These are phyloP conservation scores for Coemansia sp. DNA, from an alignment of 192 early-diverging fungal species.

Conservation along the genomic window DNA sequence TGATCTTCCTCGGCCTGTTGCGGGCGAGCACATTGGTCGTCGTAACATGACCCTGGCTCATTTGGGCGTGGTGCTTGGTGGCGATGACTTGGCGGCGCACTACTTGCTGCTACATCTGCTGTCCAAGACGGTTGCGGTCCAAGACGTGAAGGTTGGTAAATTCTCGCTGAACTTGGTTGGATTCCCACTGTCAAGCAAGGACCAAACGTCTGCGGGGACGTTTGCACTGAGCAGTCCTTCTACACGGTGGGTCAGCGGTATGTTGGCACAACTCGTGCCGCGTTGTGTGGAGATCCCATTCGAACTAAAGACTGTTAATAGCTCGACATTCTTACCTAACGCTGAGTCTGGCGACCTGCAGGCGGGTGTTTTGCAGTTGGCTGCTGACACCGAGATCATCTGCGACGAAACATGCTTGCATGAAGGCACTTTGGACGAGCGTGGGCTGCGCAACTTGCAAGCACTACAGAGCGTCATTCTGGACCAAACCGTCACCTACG, in stretches of 20 bases:
- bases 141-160: constrained; percentile 64
- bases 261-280: constrained; percentile 56
- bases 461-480: constrained; percentile 61
- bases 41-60: constrained; percentile 42
- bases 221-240: constrained; percentile 35
- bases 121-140: constrained; percentile 50
- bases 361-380: constrained; percentile 67
- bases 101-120: constrained; percentile 68
- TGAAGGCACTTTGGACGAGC: constrained; percentile 67
- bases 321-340: constrained; percentile 57
- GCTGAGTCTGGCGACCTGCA: constrained; percentile 57
- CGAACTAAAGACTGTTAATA: constrained; percentile 62
- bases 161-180: constrained; percentile 67
- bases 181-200: constrained; percentile 22
- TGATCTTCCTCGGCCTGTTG: not conserved
- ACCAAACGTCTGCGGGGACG: not conserved
- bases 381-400: constrained; percentile 58
- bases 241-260: constrained; percentile 30
- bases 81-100: constrained; percentile 67
- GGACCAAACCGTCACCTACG: constrained; percentile 63
- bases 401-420: constrained; percentile 72
- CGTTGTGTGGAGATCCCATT: constrained; percentile 63
- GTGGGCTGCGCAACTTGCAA: constrained; percentile 70
- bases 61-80: constrained; percentile 59
- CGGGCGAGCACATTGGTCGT: constrained; percentile 15